Evolutionary conservation across 2,329 filamentous ascomycete genomes (phyloP), one percentile per base, ranked within the genome.

Genomic region (Trichoderma sp.): DNA sequence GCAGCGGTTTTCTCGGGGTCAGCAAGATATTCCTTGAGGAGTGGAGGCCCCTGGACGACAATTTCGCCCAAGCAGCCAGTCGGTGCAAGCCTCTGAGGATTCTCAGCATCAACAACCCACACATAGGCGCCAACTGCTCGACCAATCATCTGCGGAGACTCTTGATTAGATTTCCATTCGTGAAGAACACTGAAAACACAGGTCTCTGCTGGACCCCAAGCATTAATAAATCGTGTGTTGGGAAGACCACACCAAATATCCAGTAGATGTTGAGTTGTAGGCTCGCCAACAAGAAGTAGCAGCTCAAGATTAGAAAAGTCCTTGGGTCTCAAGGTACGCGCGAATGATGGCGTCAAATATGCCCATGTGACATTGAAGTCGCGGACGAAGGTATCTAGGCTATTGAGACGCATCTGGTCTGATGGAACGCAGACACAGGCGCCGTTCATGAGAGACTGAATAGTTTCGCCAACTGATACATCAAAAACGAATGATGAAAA

Each of bases 171-270:
- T 4, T 69, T 39, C 61, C 63, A 68, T 2, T 59, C 35, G 25
- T 70, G 42, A 4, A 65, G 22, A 1, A 68, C 32, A 8, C 58
- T 63, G 13, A 45, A 63, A 34, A 66, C 57, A 19, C 67, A 70
- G 1, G 61, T 69, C 37, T 71, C 71, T 1, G 72, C 68, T 5
- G 72, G 72, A 0, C 72, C 72, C 37, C 70, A 73, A 5, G 53
- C 69, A 19, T 73, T 72, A 34, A 71, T 35, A 7, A 73, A 32
- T 15, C 53, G 39, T 5, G 50, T 66, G 3, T 67, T 45, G 2
- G 63, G 63, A 27, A 65, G 63, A 4, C 60, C 66, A 19, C 39
- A 56, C 70, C 70, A 72, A 12, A 25, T 32, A 12, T 68, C 60
- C 4, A 71, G 27, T 1, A 72, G 29, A 22, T 68, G 63, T 25